These are phyloP conservation scores for Trichoderma koningii DNA, from an alignment of 2,329 filamentous ascomycete genomes.

Conservation along the genomic window DNA sequence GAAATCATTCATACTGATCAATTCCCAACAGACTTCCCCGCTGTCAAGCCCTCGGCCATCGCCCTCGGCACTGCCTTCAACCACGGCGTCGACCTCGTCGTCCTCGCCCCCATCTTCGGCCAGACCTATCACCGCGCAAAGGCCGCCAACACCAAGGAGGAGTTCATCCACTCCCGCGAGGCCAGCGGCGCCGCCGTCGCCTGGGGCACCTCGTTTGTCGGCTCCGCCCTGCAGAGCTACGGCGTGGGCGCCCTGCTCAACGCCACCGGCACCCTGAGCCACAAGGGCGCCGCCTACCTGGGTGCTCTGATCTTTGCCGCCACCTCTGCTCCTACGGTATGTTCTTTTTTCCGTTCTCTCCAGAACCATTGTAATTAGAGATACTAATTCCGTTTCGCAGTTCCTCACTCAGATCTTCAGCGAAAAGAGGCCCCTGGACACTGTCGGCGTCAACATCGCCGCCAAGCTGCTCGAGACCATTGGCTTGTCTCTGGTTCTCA, in stretches of 20 bases:
- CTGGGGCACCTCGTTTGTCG: slow-evolving; percentile 87
- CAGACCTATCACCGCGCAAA: slow-evolving; percentile 93
- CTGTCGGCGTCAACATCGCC: slow-evolving; percentile 79
- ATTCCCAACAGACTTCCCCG: slow-evolving; percentile 53
- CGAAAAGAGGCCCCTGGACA: slow-evolving; percentile 91
- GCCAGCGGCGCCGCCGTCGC: slow-evolving; percentile 82
- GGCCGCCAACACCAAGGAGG: slow-evolving; percentile 89
- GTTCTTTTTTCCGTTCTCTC: slow-evolving; percentile 35
- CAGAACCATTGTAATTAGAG: too few relatives aligned
- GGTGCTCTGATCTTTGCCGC: slow-evolving; percentile 90
- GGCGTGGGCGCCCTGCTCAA: slow-evolving; percentile 90
- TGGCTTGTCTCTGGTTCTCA: slow-evolving; percentile 87
- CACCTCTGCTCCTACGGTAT: slow-evolving; percentile 81
- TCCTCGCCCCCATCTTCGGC: slow-evolving; percentile 88
- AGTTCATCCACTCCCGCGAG: slow-evolving; percentile 93
- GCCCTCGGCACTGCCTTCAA: slow-evolving; percentile 95
- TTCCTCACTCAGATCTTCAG: slow-evolving; percentile 83
- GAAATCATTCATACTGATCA: background rate
- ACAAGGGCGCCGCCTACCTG: slow-evolving; percentile 96
- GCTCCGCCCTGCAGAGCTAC: slow-evolving; percentile 86
- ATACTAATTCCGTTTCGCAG: slow-evolving; percentile 48
- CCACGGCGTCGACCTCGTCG: slow-evolving; percentile 84
- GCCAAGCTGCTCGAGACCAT: slow-evolving; percentile 91
- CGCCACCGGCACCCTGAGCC: slow-evolving; percentile 89
- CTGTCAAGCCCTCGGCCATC: slow-evolving; percentile 97